Evolutionary conservation across 1,284 basidiomycete genomes (phyloP), one percentile per base, ranked within the genome.

Genomic region (Ceratobasidium papillatum): DNA sequence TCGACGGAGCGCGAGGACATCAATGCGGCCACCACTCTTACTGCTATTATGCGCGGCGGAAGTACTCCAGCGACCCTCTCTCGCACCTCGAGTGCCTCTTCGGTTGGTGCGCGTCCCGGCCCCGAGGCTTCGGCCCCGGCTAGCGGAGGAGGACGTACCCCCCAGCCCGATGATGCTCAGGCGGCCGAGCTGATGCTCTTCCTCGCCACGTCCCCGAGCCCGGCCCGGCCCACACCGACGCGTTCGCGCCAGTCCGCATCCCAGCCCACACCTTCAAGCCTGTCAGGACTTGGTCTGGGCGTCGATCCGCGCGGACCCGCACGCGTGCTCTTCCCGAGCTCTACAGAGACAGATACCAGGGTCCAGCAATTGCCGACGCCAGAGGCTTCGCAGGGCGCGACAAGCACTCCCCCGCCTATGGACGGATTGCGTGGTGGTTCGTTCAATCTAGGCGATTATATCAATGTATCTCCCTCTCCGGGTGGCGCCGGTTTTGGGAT

Each of bases 161-260:
- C 85, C 84, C 36, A 86, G 71, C 62, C 87, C 25, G 86, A 86
- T 36, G 90, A 87, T 78, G 76, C 76, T 11, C 92, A 94, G 79
- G 92, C 92, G 0, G 91, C 92, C 32, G 91, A 92, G 80, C 82
- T 93, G 52, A 91, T 94, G 88, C 83, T 94, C 47, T 91, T 87
- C 81, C 86, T 94, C 62, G 92, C 92, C 51, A 93, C 92, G 7
- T 93, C 91, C 2, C 92, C 92, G 0, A 93, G 91, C 0, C 92
- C 92, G 5, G 90, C 85, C n/a, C 87, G 75, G 36, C 47, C 63
- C 51, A 30, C 43, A 17, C 17, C 52, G 58, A 72, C 51, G 45
- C 62, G 91, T 58, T 86, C 87, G 19, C 82, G 69, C 22, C 73
- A 65, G 25, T 30, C 45, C 38, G 58, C 47, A 83, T 30, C 80